Evolutionary conservation across 805 yeast species (phyloP), one percentile per base, ranked within the genome.

Genomic region (Kazachstania psychrophila): DNA sequence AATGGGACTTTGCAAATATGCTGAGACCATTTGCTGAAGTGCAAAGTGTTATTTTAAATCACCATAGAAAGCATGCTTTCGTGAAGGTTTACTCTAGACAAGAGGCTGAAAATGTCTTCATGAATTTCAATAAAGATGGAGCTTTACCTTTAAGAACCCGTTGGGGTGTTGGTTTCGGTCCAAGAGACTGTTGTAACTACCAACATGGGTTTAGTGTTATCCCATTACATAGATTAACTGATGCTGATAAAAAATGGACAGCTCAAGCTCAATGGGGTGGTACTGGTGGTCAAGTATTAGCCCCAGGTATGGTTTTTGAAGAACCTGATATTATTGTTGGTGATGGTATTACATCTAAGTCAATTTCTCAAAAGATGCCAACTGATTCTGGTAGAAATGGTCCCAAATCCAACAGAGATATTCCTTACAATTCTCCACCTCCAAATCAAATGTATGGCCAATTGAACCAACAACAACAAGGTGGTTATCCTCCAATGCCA

Each of bases 121-220:
- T 72, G 28, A 73, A 77, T 28, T 86, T 88, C 64, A 76, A 76
- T 52, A 75, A 78, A 47, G 79, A 77, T 43, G 79, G 81, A 28
- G 60, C 73, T 8, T 63, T 55, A 65, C 75, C 47, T 57, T 66
- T 92, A 48, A 75, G 97, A 62, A 84, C 94, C 4, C 73, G 96
- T 56, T 92, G 98, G 98, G 98, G 97, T 47, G 97, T 92, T 44
- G 98, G 98, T 1, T 92, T 83, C 54, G 98, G 98, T 4, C 98
- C 98, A 37, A 77, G 98, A 66, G 97, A 92, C 60, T 89, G 97
- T 66, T 85, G 95, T 59, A 94, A 92, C 61, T 92, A 92, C 61
- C 88, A 79, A 54, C 79, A 79, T 40, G 98, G 98, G 43, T 70
- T 79, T 26, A 81, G 95, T 42, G 73, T 87, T 25, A 86, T 92